Evolutionary conservation across 2,329 filamentous ascomycete species (phyloP).

Genomic region (Parasarocladium wereldwijsianum): DNA sequence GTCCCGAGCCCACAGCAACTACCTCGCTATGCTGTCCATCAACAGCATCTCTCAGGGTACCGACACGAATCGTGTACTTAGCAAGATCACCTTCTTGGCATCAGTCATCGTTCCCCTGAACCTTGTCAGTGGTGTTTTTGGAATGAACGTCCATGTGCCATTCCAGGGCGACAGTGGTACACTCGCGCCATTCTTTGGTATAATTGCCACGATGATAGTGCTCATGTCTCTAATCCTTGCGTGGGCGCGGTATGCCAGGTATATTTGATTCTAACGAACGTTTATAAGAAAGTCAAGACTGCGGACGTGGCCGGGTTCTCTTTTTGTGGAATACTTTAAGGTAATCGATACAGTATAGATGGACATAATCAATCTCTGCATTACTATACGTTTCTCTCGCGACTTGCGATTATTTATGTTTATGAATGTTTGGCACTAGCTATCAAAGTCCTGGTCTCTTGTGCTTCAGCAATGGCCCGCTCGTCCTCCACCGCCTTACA

Average conservation of each 20-base stretch:
- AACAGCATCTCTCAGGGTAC: conserved; percentile 84
- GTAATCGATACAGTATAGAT: too few relatives aligned
- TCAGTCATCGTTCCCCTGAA: conserved; percentile 96
- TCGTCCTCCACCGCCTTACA: too few relatives aligned
- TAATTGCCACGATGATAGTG: conserved; percentile 34
- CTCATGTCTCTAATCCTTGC: conserved; percentile 33
- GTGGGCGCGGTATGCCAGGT: conserved; percentile 29
- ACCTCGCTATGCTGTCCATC: conserved; percentile 85
- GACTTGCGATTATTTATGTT: too few relatives aligned
- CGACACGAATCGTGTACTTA: conserved; percentile 73
- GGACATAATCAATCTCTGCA: too few relatives aligned
- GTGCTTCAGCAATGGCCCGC: too few relatives aligned
- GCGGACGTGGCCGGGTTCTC: too few relatives aligned
- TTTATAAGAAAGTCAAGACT: too few relatives aligned
- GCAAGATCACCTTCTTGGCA: conserved; percentile 88
- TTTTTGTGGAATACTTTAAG: too few relatives aligned
- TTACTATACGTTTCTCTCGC: too few relatives aligned
- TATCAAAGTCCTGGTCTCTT: too few relatives aligned
- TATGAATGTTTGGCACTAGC: too few relatives aligned
- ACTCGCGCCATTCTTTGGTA: conserved; percentile 39
- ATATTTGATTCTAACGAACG: conserved; percentile 26
- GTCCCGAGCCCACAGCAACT: conserved; percentile 85
- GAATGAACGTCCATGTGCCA: conserved; percentile 74
- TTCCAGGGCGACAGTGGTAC: conserved; percentile 32
- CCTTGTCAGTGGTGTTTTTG: conserved; percentile 73